Percentiles rank a stretch among this genome's conserved stretches.
Conservation (phyloP, 805 yeast genomes). For the Pichia occidentalis region DNA sequence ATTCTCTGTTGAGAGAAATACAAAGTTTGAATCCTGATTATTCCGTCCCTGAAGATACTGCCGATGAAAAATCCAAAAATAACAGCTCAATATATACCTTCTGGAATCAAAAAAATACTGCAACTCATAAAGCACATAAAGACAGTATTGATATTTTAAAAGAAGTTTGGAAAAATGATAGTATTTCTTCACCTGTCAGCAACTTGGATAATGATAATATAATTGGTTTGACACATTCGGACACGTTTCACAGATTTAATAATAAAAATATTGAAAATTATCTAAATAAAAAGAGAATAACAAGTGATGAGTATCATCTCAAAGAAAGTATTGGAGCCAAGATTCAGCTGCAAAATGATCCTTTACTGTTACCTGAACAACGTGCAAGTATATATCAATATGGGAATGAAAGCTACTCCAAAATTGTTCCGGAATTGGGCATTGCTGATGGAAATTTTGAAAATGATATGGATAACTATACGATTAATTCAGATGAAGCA, state of each 20-base stretch:
- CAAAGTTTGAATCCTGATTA: conserved; percentile 29
- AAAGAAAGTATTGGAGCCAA: conserved; percentile 22
- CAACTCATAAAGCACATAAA: background rate
- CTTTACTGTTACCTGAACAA: conserved; percentile 19
- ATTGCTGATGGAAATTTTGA: conserved; percentile 21
- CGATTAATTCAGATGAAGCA: background rate
- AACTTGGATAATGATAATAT: no score
- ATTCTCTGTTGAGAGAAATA: conserved; percentile 37
- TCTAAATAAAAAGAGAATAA: conserved; percentile 27
- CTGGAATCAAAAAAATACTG: no score
- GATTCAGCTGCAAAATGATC: conserved; percentile 14
- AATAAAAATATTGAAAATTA: conserved; percentile 25
- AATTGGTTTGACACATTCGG: conserved; percentile 9
- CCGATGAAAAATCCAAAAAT: background rate
- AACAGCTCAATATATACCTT: background rate
- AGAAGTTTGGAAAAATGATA: conserved; percentile 23
- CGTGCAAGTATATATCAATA: conserved; percentile 15
- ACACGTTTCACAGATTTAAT: conserved; percentile 9
- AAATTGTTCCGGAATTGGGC: conserved; percentile 26
- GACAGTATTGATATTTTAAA: conserved; percentile 18
- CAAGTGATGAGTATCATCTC: conserved; percentile 27
- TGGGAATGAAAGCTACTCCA: conserved; percentile 17
- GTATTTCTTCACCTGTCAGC: no score
- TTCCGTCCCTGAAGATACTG: background rate
- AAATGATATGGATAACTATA: background rate